A percentile compares a stretch with the other conserved stretches of the same genome.
Conservation (phyloP, 2,329 filamentous ascomycete genomes). For the Botrytis tulipae region DNA sequence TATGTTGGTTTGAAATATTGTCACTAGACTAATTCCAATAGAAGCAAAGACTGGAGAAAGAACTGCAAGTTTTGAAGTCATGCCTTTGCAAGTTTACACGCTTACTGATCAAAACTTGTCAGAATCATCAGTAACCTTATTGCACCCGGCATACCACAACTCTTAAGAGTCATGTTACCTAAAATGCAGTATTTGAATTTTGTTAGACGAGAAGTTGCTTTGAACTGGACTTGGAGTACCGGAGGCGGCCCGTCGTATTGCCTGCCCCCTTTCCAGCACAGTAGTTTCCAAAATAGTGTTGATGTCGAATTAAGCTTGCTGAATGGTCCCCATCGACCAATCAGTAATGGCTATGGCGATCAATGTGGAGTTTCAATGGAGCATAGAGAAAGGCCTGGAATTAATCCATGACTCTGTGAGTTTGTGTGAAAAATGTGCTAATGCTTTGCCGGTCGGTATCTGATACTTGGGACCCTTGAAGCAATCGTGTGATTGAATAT, state of each 20-base stretch:
- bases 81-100: background rate
- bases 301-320: slow-evolving; percentile 2
- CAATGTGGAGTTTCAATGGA: background rate
- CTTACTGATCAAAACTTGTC: background rate
- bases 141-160: background rate
- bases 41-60: background rate
- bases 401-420: slow-evolving; percentile 5
- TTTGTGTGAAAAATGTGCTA: background rate
- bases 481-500: slow-evolving; percentile 1
- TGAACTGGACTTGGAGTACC: background rate
- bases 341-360: background rate
- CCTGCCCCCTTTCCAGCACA: background rate
- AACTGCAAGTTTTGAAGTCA: background rate
- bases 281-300: background rate
- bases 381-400: background rate
- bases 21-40: slow-evolving; percentile 6
- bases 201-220: background rate
- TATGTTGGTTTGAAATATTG: slow-evolving; percentile 3
- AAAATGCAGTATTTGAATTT: background rate
- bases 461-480: slow-evolving; percentile 11
- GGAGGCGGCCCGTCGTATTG: background rate
- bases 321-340: background rate
- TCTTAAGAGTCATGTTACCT: background rate
- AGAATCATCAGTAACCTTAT: background rate
- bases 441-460: background rate